Evolutionary conservation across 371 early-diverging fungal genomes (phyloP).

Genomic region (Syncephalastrum racemosum): DNA sequence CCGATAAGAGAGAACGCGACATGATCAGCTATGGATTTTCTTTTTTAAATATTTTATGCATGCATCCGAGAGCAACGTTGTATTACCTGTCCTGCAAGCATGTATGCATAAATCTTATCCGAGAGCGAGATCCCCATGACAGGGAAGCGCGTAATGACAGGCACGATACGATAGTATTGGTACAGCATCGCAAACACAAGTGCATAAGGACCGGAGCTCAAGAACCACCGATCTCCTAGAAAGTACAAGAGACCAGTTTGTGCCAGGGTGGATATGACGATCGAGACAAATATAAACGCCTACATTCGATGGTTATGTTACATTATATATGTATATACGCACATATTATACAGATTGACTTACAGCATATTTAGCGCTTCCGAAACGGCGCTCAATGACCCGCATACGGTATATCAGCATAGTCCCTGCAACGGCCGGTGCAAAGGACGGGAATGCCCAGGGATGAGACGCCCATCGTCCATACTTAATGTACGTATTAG

Average conservation of each 20-base stretch:
- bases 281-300: constrained; percentile 63
- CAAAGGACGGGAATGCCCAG: constrained; percentile 55
- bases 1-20: constrained; percentile 55
- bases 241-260: constrained; percentile 50
- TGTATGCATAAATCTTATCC: constrained; percentile 65
- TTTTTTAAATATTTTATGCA: background rate
- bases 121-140: constrained; percentile 63
- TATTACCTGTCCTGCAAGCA: constrained; percentile 59
- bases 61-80: background rate
- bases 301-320: constrained; percentile 13
- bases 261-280: constrained; percentile 53
- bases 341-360: background rate
- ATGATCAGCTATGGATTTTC: constrained; percentile 40
- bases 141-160: constrained; percentile 60
- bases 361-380: constrained; percentile 69
- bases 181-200: constrained; percentile 63
- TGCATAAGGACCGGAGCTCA: constrained; percentile 43
- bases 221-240: background rate
- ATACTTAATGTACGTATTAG: no score
- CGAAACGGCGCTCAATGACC: constrained; percentile 73
- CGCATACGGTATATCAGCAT: constrained; percentile 68
- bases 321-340: background rate
- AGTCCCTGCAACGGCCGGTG: constrained; percentile 61
- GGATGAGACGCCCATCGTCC: constrained; percentile 15
- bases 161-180: constrained; percentile 59